Conservation (phyloP, 164 flowering plant species). For the Chloranthus sessilifolius region DNA sequence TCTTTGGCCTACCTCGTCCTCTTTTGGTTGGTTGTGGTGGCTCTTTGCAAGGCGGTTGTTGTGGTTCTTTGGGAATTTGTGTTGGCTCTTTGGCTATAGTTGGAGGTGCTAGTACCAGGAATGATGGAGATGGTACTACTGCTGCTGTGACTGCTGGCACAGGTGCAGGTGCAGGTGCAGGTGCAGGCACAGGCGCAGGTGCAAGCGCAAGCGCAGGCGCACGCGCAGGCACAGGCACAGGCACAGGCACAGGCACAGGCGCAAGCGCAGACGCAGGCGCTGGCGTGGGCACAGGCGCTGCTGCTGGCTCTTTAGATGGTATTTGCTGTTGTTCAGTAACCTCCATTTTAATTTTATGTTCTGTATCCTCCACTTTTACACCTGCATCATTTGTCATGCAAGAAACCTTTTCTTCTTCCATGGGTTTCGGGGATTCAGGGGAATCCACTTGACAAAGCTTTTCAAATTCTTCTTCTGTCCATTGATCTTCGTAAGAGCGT, state of each 20-base stretch:
- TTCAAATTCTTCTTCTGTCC: constrained; percentile 99
- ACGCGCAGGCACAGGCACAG: too few species aligned
- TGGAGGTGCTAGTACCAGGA: too few species aligned
- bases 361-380: constrained; percentile 8
- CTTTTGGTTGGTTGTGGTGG: constrained; percentile 60
- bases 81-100: constrained; percentile 1
- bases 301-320: constrained; percentile 5
- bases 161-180: background rate
- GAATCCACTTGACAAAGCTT: constrained; percentile 83
- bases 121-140: background rate
- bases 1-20: constrained; percentile 95
- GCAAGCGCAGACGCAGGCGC: background rate
- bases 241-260: too few species aligned
- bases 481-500: constrained; percentile 96
- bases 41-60: constrained; percentile 22
- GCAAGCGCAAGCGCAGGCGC: too few species aligned
- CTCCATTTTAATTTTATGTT: constrained; percentile 3
- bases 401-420: constrained; percentile 36
- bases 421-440: constrained; percentile 54
- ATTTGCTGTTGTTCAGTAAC: constrained; percentile 16
- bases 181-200: background rate
- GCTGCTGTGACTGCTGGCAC: background rate
- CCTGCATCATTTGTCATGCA: constrained; percentile 26
- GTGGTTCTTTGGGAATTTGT: constrained; percentile 10
- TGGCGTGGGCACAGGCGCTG: background rate